Conservation (phyloP, 345 rosid species). For the Ceriops decandra region DNA sequence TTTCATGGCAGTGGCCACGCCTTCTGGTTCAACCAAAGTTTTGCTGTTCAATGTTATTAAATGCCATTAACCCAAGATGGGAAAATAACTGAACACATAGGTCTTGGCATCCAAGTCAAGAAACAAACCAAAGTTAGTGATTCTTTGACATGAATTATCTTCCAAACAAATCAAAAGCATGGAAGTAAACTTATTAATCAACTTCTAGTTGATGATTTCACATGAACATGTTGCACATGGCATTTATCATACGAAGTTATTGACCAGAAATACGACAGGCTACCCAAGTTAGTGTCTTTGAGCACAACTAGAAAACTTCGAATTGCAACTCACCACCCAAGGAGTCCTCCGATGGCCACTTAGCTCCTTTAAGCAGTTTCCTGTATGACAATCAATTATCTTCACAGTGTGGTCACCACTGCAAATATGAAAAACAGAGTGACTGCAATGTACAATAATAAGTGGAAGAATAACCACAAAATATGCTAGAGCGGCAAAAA, state of each 20-base stretch:
- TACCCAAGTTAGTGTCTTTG: not conserved
- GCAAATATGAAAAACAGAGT: conserved; percentile 14
- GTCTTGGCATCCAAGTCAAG: too few relatives aligned
- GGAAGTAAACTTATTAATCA: too few relatives aligned
- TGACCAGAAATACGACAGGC: not conserved
- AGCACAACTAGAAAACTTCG: not conserved
- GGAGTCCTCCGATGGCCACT: conserved; percentile 96
- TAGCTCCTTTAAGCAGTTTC: conserved; percentile 87
- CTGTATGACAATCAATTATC: conserved; percentile 84
- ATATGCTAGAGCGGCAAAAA: conserved; percentile 14
- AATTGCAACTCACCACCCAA: conserved; percentile 81
- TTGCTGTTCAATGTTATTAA: too few relatives aligned
- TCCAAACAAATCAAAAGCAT: too few relatives aligned
- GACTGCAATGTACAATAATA: not conserved
- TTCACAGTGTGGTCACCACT: conserved; percentile 91
- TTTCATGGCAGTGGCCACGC: too few relatives aligned
- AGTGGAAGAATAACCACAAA: conserved; percentile 4
- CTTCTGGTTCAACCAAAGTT: too few relatives aligned
- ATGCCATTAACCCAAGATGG: too few relatives aligned
- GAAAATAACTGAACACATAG: too few relatives aligned
- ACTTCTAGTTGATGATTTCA: not conserved
- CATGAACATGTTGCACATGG: not conserved
- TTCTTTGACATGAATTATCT: too few relatives aligned
- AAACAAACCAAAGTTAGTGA: too few relatives aligned
- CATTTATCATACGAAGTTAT: not conserved